phyloP scores from a whole-genome alignment of 83 land plant genomes.

The Isoetes engelmannii region DNA sequence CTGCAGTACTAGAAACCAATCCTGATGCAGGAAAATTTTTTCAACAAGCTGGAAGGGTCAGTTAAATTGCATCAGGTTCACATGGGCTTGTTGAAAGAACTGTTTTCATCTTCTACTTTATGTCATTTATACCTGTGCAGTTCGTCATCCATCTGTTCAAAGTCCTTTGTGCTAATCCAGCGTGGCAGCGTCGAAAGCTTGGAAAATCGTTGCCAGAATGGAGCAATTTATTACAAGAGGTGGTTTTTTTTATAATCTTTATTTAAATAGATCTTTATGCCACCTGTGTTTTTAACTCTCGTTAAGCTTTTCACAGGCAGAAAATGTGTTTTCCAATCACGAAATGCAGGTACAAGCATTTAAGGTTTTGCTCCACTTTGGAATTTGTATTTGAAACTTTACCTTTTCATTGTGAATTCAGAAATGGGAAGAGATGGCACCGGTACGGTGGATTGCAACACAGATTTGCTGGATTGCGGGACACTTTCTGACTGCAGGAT shows the following conservation, averaged over 20 bases:
- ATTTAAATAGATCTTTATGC: not conserved
- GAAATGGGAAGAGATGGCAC: not conserved
- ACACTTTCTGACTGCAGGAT: slow-evolving; percentile 73
- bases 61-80: not conserved
- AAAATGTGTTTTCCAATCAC: no score
- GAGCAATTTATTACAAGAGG: slow-evolving; percentile 74
- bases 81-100: no score
- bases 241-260: slow-evolving; percentile 3
- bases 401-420: no score
- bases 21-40: slow-evolving; percentile 35
- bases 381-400: no score
- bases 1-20: slow-evolving; percentile 36
- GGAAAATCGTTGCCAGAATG: slow-evolving; percentile 89
- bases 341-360: no score
- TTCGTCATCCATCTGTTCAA: slow-evolving; percentile 58
- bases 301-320: no score
- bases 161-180: slow-evolving; percentile 73
- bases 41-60: slow-evolving; percentile 65
- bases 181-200: slow-evolving; percentile 94
- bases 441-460: slow-evolving; percentile 65
- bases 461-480: slow-evolving; percentile 84
- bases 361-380: no score
- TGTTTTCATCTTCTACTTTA: not conserved
- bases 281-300: no score
- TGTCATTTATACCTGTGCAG: slow-evolving; percentile 32